Conservation (phyloP, 176 grass and related monocot genomes). For the Typha latifolia region DNA sequence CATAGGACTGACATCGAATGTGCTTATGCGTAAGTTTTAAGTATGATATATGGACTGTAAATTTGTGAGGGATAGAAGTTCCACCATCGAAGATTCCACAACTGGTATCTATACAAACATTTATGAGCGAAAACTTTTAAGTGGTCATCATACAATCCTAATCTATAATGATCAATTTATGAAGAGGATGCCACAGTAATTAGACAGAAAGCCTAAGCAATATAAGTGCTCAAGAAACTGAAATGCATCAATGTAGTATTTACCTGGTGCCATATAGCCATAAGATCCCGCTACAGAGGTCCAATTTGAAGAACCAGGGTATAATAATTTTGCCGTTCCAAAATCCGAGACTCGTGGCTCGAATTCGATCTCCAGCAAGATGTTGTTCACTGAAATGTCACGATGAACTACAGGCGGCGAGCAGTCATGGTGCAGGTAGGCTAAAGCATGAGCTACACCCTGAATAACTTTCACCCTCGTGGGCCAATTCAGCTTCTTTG, state of each 20-base stretch:
- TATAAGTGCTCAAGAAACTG: not conserved
- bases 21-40: not conserved
- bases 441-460: slow-evolving; percentile 45
- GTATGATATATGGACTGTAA: not conserved
- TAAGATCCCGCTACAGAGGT: slow-evolving; percentile 50
- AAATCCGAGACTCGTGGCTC: slow-evolving; percentile 65
- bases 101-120: not conserved
- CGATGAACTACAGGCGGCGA: slow-evolving; percentile 51
- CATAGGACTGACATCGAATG: too few relatives aligned
- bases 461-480: slow-evolving; percentile 34
- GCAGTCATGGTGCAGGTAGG: slow-evolving; percentile 80
- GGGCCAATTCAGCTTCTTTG: slow-evolving; percentile 36
- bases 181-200: not conserved
- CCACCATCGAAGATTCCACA: not conserved
- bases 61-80: not conserved
- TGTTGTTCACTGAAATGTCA: slow-evolving; percentile 58
- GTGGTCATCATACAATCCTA: not conserved
- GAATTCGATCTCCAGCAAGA: slow-evolving; percentile 41
- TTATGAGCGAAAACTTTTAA: not conserved
- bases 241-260: not conserved
- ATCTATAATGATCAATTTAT: not conserved
- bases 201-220: not conserved
- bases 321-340: slow-evolving; percentile 50
- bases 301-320: slow-evolving; percentile 32
- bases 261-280: slow-evolving; percentile 88